A percentile compares a stretch with the other conserved stretches of the same genome.
phyloP scores from a whole-genome alignment of 495 filamentous ascomycete species.

The Penicillium soppii region DNA sequence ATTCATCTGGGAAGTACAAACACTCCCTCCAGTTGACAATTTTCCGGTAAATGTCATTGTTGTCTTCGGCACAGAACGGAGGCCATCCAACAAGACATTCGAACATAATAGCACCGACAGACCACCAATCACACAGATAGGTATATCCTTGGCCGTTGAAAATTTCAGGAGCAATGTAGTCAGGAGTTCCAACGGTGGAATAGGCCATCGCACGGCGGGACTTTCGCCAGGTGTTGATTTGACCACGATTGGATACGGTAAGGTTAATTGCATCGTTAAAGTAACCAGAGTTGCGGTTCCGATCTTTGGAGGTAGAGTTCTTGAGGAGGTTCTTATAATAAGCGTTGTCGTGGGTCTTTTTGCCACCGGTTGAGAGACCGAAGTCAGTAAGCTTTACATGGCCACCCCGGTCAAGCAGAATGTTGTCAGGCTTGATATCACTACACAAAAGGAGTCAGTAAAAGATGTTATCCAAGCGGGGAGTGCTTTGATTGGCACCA shows the following conservation, averaged over 20 bases:
- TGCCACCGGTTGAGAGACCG: slow-evolving; percentile 95
- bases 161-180: slow-evolving; percentile 98
- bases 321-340: slow-evolving; percentile 98
- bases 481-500: background rate
- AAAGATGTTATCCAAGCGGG: background rate
- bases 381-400: slow-evolving; percentile 99
- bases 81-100: slow-evolving; percentile 99
- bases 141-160: slow-evolving; percentile 95
- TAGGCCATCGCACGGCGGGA: slow-evolving; percentile 94
- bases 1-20: slow-evolving; percentile 95
- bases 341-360: slow-evolving; percentile 94
- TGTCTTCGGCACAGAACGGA: slow-evolving; percentile 97
- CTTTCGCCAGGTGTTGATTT: slow-evolving; percentile 98
- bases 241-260: slow-evolving; percentile 92
- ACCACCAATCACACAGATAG: slow-evolving; percentile 99
- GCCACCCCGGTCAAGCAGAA: slow-evolving; percentile 89
- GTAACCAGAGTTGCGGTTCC: slow-evolving; percentile 77
- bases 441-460: slow-evolving; percentile 45
- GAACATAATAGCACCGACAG: slow-evolving; percentile 98
- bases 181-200: slow-evolving; percentile 95
- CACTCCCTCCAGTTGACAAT: slow-evolving; percentile 97
- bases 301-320: slow-evolving; percentile 68
- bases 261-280: slow-evolving; percentile 97
- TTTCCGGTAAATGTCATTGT: slow-evolving; percentile 97
- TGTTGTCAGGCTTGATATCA: slow-evolving; percentile 99